Base-by-base conservation (phyloP, 345 rosid species). In the Citrus reticulata region DNA sequence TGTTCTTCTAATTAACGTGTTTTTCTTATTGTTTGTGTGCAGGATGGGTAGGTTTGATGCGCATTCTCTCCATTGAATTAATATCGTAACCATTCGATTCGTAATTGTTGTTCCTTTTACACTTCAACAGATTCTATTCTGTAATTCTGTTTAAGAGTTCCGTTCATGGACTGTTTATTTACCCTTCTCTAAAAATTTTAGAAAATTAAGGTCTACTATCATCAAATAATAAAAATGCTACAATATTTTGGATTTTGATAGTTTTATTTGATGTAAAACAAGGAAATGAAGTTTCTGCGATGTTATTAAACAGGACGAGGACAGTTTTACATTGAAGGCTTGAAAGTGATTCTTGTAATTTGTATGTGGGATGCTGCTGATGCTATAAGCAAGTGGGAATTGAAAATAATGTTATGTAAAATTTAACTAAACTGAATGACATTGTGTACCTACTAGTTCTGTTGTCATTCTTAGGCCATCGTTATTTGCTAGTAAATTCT, bases 31-130 rank as follows among this genome's bases (percentile, higher is more conserved):
- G 6, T 57, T 77, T 78, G 39, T 80, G 40, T 86, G 95, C 95
- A 87, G 95, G 93, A 91, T 83, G 95, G 95, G 95, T 88, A 90
- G 66, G 93, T 83, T 78, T 77, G 74, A 74, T 74, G 81, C 76
- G 17, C 65, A 27, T 62, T 73, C 74, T 73, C 54, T 32, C 65
- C 75, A 25, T 22, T 17, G 46, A 46, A 29, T 63, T 40, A 22
- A 32, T 40, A 30, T 24, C 27, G 17, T n/a, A 30, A 34, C 1
- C 35, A 13, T 64, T 22, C 35, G 55, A 35, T 70, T 72, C 51
- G 55, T 57, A 73, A 70, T 55, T 86, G 66, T 75, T 70, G 79
- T 81, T 83, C 73, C 60, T 72, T 72, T 11, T 46, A 46, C 71
- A 24, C 19, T 25, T 79, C 68, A 39, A 20, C 14, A 17, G 46